A percentile compares a stretch with the other conserved stretches of the same genome.
Evolutionary conservation across 177 flowering plant genomes (phyloP).

Genomic region (Vitis hybrid): DNA sequence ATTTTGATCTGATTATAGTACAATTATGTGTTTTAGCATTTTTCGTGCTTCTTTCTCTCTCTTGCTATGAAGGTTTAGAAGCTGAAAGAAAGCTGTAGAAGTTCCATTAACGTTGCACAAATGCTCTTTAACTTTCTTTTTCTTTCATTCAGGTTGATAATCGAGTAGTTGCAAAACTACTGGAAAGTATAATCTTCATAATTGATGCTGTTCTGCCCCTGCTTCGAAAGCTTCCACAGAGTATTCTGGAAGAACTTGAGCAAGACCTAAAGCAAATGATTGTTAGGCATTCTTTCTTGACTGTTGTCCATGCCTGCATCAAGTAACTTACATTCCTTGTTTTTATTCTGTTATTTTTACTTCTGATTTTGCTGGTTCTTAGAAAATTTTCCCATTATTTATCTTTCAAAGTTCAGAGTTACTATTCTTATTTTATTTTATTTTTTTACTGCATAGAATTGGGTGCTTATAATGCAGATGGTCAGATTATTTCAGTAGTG

Average conservation of each 20-base stretch:
- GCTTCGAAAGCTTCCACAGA: constrained; percentile 76
- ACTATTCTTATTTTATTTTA: background rate
- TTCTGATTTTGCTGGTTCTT: background rate
- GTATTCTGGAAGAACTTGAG: constrained; percentile 82
- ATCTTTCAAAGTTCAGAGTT: background rate
- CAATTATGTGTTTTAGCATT: too few species aligned
- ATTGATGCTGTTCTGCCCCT: constrained; percentile 85
- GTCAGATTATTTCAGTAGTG: too few species aligned
- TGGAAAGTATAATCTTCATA: constrained; percentile 88
- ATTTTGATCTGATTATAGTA: too few species aligned
- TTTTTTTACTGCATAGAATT: background rate
- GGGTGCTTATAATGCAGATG: too few species aligned
- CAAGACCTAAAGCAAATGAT: constrained; percentile 95
- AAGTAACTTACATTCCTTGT: constrained; percentile 46
- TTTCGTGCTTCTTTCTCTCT: too few species aligned
- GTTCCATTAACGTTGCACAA: background rate
- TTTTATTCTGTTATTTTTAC: background rate
- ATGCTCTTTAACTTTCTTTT: constrained; percentile 12
- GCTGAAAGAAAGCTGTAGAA: background rate
- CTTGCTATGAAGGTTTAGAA: background rate
- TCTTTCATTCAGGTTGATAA: constrained; percentile 66
- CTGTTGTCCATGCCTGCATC: constrained; percentile 96
- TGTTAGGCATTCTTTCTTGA: constrained; percentile 88
- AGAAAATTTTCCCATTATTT: background rate
- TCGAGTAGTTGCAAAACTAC: constrained; percentile 67